Percentiles rank a stretch among this genome's conserved stretches.
Evolutionary conservation across 306 rosid genomes (phyloP).

Genomic region (Luffa acutangula): DNA sequence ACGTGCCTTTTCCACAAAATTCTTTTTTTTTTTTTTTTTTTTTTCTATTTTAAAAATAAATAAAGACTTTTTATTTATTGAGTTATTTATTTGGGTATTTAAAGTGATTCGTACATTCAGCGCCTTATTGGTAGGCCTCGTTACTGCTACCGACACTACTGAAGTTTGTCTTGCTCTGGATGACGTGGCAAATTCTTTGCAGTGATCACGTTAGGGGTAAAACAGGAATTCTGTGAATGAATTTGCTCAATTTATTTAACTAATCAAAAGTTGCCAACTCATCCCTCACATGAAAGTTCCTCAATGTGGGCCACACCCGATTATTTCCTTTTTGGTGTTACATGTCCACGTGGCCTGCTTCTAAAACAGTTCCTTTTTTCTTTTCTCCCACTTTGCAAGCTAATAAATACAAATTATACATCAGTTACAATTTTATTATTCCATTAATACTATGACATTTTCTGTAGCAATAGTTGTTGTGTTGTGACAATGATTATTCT

Average conservation of each 20-base stretch:
- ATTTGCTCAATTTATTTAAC: conserved; percentile 10
- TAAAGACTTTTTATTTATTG: background rate
- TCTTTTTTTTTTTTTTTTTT: background rate
- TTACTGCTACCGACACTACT: conserved; percentile 54
- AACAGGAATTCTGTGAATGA: background rate
- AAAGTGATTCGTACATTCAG: background rate
- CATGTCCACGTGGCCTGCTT: background rate
- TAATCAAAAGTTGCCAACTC: conserved; percentile 20
- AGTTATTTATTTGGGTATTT: background rate
- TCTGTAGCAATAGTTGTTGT: background rate
- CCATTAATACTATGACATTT: background rate
- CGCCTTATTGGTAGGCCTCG: conserved; percentile 5
- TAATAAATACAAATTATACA: conserved; percentile 4
- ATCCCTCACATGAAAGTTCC: conserved; percentile 12
- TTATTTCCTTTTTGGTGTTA: conserved; percentile 8
- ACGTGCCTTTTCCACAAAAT: background rate
- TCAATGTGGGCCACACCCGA: conserved; percentile 18
- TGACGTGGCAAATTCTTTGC: conserved; percentile 26
- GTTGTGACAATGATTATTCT: background rate
- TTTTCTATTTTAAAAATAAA: background rate
- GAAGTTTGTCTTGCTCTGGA: conserved; percentile 20
- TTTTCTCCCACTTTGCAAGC: background rate
- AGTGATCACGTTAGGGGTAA: conserved; percentile 24
- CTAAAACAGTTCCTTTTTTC: background rate
- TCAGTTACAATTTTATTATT: background rate